phyloP scores from a whole-genome alignment of 1,139 yeast genomes.

The Scheffersomyces titani region DNA sequence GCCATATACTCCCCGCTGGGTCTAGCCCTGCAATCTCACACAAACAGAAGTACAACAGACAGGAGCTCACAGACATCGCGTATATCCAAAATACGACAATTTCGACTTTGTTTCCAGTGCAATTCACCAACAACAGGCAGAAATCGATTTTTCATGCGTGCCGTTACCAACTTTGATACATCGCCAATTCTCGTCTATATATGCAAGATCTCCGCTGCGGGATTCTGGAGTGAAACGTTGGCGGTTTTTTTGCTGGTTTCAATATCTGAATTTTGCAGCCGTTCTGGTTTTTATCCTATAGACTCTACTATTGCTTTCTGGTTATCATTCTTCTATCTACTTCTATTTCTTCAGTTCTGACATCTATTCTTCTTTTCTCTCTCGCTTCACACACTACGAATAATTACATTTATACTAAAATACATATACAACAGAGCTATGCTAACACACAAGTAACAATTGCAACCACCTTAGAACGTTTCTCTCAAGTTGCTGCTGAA shows the following conservation, averaged over 20 bases:
- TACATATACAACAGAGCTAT: not conserved
- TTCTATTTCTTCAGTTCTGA: not conserved
- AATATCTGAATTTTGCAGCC: not conserved
- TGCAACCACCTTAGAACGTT: constrained; percentile 9
- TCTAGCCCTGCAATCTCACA: not conserved
- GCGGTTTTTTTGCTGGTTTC: not conserved
- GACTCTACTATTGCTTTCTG: not conserved
- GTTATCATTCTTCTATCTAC: not conserved
- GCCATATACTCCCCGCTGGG: not conserved
- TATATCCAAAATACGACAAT: not conserved
- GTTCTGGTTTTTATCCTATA: not conserved
- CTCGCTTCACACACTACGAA: not conserved
- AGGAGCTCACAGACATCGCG: not conserved
- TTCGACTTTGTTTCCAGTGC: not conserved
- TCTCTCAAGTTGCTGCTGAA: constrained; percentile 26
- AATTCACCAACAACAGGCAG: not conserved
- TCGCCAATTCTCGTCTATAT: not conserved
- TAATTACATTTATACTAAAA: not conserved
- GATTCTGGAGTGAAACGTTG: not conserved
- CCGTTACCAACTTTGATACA: not conserved
- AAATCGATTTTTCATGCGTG: not conserved
- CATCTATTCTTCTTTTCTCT: not conserved
- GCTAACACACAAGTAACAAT: not conserved
- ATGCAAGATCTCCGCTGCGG: no score
- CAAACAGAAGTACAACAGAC: not conserved